Conservation (phyloP, 2,329 filamentous ascomycete species). For the Ophiostoma sp. region DNA sequence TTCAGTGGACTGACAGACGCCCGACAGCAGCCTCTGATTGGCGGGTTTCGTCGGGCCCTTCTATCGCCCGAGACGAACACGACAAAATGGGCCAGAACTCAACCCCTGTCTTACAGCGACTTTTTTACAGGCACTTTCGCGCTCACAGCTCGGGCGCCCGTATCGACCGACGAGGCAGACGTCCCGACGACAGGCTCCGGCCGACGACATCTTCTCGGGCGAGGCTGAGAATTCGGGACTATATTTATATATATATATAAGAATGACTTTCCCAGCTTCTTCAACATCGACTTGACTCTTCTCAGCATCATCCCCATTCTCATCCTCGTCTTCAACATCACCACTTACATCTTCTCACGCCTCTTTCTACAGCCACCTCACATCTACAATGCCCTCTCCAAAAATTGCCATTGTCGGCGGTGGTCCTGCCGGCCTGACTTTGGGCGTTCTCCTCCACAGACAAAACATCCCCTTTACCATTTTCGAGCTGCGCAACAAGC, state of each 20-base stretch:
- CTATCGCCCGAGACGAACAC: not conserved
- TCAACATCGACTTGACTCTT: not conserved
- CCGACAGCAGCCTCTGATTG: not conserved
- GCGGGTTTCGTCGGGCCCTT: constrained; percentile 1
- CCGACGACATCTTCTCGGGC: not conserved
- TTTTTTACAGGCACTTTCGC: not conserved
- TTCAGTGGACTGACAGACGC: no score
- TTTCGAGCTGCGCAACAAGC: constrained; percentile 40
- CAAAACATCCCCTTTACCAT: constrained; percentile 39
- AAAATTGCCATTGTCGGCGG: constrained; percentile 49
- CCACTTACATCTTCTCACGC: no score
- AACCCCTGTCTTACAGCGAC: not conserved
- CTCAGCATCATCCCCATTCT: not conserved
- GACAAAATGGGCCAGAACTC: not conserved
- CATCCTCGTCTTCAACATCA: not conserved
- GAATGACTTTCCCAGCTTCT: not conserved
- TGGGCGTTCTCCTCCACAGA: constrained; percentile 49
- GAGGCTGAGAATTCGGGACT: not conserved
- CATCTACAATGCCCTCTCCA: constrained; percentile 18
- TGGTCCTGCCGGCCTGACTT: constrained; percentile 50
- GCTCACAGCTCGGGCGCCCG: not conserved
- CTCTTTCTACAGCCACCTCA: not conserved
- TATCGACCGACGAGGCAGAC: not conserved
- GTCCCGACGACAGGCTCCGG: not conserved
- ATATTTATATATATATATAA: not conserved